Evolutionary conservation across 2,329 filamentous ascomycete genomes (phyloP).

Genomic region (Oidium heveae): DNA sequence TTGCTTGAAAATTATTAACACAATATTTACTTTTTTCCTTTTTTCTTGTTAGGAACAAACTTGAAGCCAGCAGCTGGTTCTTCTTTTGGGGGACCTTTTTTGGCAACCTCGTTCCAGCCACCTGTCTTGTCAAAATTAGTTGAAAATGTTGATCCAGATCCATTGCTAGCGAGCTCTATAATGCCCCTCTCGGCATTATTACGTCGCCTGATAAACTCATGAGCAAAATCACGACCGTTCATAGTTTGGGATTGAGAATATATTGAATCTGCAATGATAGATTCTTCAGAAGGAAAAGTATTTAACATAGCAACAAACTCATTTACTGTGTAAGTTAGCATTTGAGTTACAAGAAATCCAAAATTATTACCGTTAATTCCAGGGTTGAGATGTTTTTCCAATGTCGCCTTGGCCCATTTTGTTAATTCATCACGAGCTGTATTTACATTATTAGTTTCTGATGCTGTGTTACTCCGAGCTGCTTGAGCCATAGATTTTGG

Average conservation of each 20-base stretch:
- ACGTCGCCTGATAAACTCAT: slow-evolving; percentile 82
- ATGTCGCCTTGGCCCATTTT: slow-evolving; percentile 68
- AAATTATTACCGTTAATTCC: slow-evolving; percentile 34
- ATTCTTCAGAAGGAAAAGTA: slow-evolving; percentile 48
- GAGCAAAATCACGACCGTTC: slow-evolving; percentile 76
- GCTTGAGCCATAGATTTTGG: slow-evolving; percentile 27
- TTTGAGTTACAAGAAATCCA: neutral
- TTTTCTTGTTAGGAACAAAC: slow-evolving; percentile 80
- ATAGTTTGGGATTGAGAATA: slow-evolving; percentile 73
- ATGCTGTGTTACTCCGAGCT: slow-evolving; percentile 21
- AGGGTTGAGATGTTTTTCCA: slow-evolving; percentile 47
- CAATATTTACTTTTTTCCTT: slow-evolving; percentile 41
- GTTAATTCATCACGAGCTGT: slow-evolving; percentile 70
- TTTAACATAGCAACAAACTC: slow-evolving; percentile 56
- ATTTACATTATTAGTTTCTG: slow-evolving; percentile 12
- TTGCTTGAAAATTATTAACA: slow-evolving; percentile 7
- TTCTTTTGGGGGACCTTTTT: slow-evolving; percentile 44
- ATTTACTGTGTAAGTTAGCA: slow-evolving; percentile 23
- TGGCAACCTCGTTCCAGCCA: slow-evolving; percentile 92
- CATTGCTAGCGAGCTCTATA: slow-evolving; percentile 36
- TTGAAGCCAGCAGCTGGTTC: slow-evolving; percentile 37
- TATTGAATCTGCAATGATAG: slow-evolving; percentile 72
- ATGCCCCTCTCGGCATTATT: slow-evolving; percentile 84
- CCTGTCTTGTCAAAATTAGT: slow-evolving; percentile 24
- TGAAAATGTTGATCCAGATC: slow-evolving; percentile 21